phyloP scores from a whole-genome alignment of 257 asterid genomes.

The Haberlea rhodopensis region DNA sequence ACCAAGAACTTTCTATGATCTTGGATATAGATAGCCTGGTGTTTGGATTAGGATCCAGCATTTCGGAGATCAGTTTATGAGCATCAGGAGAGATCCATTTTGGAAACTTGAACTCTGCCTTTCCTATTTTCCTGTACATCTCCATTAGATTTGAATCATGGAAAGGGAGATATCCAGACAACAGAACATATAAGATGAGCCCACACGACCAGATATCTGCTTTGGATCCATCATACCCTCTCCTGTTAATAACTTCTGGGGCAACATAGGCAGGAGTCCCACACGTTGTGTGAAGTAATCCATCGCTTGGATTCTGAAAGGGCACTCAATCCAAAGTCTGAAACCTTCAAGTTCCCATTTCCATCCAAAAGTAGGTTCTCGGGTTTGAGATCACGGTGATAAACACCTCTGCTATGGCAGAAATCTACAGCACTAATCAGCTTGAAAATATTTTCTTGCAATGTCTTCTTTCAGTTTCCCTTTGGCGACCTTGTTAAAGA shows the following conservation, averaged over 20 bases:
- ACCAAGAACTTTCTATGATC: slow-evolving; percentile 70
- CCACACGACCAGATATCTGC: slow-evolving; percentile 80
- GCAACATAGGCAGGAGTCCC: slow-evolving; percentile 91
- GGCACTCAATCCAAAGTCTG: slow-evolving; percentile 53
- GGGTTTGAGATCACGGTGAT: too few species aligned
- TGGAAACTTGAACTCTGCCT: slow-evolving; percentile 68
- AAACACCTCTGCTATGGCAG: too few species aligned
- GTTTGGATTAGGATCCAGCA: slow-evolving; percentile 67
- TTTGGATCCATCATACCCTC: slow-evolving; percentile 74
- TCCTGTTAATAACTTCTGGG: too few species aligned
- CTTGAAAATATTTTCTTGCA: too few species aligned
- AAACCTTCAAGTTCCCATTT: slow-evolving; percentile 36
- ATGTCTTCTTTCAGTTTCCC: too few species aligned
- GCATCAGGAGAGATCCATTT: slow-evolving; percentile 58
- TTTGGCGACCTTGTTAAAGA: too few species aligned
- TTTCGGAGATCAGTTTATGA: slow-evolving; percentile 52
- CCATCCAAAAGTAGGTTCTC: too few species aligned
- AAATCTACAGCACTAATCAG: too few species aligned
- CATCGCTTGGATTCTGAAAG: slow-evolving; percentile 49
- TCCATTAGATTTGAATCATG: slow-evolving; percentile 64
- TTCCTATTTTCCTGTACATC: slow-evolving; percentile 67
- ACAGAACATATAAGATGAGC: too few species aligned
- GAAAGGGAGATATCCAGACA: too few species aligned
- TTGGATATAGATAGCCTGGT: slow-evolving; percentile 58
- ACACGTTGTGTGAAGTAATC: too few species aligned